phyloP scores from a whole-genome alignment of 1,139 yeast genomes.

The Candida smagusa region DNA sequence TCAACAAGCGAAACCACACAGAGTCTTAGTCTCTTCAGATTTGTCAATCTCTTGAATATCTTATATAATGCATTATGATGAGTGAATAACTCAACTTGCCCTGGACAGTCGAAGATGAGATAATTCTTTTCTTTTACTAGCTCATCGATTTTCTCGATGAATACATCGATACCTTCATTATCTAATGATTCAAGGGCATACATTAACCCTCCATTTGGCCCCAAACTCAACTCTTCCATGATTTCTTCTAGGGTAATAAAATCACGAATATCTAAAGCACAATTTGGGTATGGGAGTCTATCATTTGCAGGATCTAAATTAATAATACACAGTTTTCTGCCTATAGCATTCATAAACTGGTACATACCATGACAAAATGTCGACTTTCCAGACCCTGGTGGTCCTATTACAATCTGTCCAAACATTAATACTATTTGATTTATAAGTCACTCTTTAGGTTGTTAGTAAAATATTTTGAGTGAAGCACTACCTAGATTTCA shows the following conservation, averaged over 20 bases:
- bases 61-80: slow-evolving; percentile 40
- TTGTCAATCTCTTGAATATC: slow-evolving; percentile 33
- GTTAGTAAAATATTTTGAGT: background rate
- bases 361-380: slow-evolving; percentile 91
- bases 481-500: background rate
- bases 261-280: slow-evolving; percentile 85
- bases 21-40: slow-evolving; percentile 62
- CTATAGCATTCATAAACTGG: slow-evolving; percentile 91
- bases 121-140: slow-evolving; percentile 63
- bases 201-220: slow-evolving; percentile 96
- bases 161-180: slow-evolving; percentile 46
- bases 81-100: slow-evolving; percentile 48
- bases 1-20: slow-evolving; percentile 89
- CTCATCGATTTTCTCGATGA: slow-evolving; percentile 55
- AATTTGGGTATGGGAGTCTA: slow-evolving; percentile 64
- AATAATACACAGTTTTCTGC: slow-evolving; percentile 76
- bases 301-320: slow-evolving; percentile 97
- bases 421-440: slow-evolving; percentile 35
- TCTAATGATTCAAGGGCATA: slow-evolving; percentile 74
- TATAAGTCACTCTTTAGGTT: background rate
- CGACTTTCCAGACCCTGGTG: slow-evolving; percentile 97
- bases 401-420: slow-evolving; percentile 94
- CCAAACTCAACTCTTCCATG: slow-evolving; percentile 76
- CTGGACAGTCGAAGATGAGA: slow-evolving; percentile 81
- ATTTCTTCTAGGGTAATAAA: slow-evolving; percentile 83